A percentile compares a stretch with the other conserved stretches of the same genome.
These are phyloP conservation scores for Aspergillus texensis DNA, from an alignment of 2,329 filamentous ascomycete genomes.

Conservation along the genomic window DNA sequence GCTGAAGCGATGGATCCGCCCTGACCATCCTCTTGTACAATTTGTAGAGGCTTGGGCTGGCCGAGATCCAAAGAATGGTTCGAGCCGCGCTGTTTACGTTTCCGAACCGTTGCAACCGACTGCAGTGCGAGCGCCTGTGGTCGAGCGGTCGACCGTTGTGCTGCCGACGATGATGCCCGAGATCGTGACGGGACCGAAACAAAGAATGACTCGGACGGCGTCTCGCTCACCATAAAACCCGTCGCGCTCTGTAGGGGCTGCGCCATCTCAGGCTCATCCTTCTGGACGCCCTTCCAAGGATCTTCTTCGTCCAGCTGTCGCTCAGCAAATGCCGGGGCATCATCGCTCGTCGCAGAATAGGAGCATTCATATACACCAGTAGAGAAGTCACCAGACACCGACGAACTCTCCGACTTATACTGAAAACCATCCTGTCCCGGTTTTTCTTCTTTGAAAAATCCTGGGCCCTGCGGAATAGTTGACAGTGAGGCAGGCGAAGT, in stretches of 20 bases:
- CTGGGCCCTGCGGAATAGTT: conserved; percentile 19
- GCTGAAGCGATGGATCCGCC: conserved; percentile 46
- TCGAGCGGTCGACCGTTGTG: conserved; percentile 28
- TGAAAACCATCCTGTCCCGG: conserved; percentile 33
- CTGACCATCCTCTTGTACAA: conserved; percentile 48
- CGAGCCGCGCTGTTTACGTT: conserved; percentile 38
- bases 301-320: conserved; percentile 34
- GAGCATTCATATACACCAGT: conserved; percentile 35
- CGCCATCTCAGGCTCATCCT: conserved; percentile 28
- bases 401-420: conserved; percentile 41
- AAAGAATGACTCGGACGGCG: conserved; percentile 33
- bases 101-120: conserved; percentile 34
- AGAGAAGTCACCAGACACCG: conserved; percentile 38
- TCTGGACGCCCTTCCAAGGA: conserved; percentile 32
- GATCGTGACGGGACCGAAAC: conserved; percentile 28
- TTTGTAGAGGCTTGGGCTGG: conserved; percentile 40
- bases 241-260: conserved; percentile 31
- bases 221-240: conserved; percentile 41
- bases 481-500: conserved; percentile 29
- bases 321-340: conserved; percentile 32
- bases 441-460: conserved; percentile 21
- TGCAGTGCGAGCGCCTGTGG: conserved; percentile 37
- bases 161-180: conserved; percentile 25
- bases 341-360: conserved; percentile 36
- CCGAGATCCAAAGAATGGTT: conserved; percentile 32